Evolutionary conservation across 2,329 filamentous ascomycete genomes (phyloP), one percentile per base, ranked within the genome.

Genomic region (Calonectria pseudoturangicola): DNA sequence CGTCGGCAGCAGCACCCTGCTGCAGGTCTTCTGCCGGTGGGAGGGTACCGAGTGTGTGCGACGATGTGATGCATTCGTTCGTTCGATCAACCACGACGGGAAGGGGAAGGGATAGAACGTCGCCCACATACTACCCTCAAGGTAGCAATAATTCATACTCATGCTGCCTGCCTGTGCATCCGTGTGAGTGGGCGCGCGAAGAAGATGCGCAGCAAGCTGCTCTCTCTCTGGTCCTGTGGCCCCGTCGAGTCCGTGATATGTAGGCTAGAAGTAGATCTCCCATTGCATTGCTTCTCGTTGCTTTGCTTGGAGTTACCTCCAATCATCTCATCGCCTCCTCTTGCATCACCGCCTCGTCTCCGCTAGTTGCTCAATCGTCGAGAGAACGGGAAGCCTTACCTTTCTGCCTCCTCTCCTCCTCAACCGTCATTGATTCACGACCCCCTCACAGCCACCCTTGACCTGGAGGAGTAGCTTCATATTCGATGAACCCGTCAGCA

Each of bases 1-100:
- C 58, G 41, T 69, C 66, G 41, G 62, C 63, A 66, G 54, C 45
- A 48, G 54, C 58, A 51, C 66, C 56, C 45, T 69, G 66, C 66
- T 69, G 66, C 66, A 63, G 45, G 56, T 30, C 33, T 33, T 68
- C 66, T 62, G 56, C 36, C 66, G 66, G 66, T 41, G 56, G 54
- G 54, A 27, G 54, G 56, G 45, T 60, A 62, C 66, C 54, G 28
- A 28, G 54, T 47, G 41, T 39, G 41, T 68, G 66, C 30, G 36
- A 68, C 66, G 66, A 68, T 60, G 51, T 18, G 51, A 56, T 60
- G 54, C 39, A 60, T 60, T 39, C 54, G 39, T 60, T 60, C 54
- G 36, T 63, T 47, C 41, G 28, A 60, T 68, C 30, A 48, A 36
- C 43, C n/a, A 68, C 45, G 41, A 25, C 39, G 41, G 41, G 41